A percentile compares a stretch with the other conserved stretches of the same genome.
Conservation (phyloP, 225 moss, liverwort and hornwort genomes). For the Asterella californica region DNA sequence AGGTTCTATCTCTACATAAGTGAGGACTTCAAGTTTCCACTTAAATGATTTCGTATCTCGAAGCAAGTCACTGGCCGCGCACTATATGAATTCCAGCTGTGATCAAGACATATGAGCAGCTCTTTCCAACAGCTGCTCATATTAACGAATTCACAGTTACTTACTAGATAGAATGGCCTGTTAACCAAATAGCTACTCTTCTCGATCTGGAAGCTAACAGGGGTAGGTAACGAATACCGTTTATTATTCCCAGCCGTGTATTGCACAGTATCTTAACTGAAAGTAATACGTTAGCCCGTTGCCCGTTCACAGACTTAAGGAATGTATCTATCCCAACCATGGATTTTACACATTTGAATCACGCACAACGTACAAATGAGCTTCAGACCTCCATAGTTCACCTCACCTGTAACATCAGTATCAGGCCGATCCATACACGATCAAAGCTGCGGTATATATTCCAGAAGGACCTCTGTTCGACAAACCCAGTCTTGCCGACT, state of each 20-base stretch:
- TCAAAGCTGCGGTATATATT: slow-evolving; percentile 95
- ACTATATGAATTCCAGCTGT: too few relatives aligned
- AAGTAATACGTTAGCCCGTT: too few relatives aligned
- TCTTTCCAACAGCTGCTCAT: too few relatives aligned
- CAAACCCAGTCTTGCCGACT: slow-evolving; percentile 99
- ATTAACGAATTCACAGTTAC: too few relatives aligned
- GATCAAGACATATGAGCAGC: too few relatives aligned
- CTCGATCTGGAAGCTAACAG: too few relatives aligned
- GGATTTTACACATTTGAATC: background rate
- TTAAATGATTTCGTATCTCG: too few relatives aligned
- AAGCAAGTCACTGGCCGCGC: too few relatives aligned
- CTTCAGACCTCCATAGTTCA: background rate
- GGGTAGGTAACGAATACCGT: background rate
- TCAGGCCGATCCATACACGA: slow-evolving; percentile 86
- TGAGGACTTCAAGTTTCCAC: too few relatives aligned
- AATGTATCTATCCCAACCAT: background rate
- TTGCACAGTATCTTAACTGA: background rate
- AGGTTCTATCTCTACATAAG: too few relatives aligned
- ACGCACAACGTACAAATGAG: background rate
- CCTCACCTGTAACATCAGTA: slow-evolving; percentile 75
- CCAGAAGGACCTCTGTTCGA: slow-evolving; percentile 89
- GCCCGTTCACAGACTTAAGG: background rate
- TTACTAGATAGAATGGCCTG: too few relatives aligned
- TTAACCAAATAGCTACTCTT: too few relatives aligned
- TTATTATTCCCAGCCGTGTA: background rate